A percentile compares a stretch with the other conserved stretches of the same genome.
Evolutionary conservation across 371 early-diverging fungal species (phyloP).

Genomic region (Zopfochytrium polystomum): DNA sequence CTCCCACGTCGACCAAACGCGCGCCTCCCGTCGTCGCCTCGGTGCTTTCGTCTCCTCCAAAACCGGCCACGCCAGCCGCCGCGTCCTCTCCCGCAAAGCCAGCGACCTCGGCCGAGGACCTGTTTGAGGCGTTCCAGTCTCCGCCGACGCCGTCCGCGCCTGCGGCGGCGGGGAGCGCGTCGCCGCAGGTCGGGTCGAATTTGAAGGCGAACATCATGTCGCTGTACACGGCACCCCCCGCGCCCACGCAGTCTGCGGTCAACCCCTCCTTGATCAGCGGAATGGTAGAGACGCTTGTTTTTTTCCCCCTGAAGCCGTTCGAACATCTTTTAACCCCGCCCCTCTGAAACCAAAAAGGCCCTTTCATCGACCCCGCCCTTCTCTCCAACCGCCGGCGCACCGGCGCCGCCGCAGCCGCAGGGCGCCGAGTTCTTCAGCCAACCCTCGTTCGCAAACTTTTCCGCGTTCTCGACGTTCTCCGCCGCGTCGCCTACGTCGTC

Average conservation of each 20-base stretch:
- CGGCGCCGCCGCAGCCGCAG: too few species aligned
- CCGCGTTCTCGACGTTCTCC: background rate
- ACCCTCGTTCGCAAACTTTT: background rate
- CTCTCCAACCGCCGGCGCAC: too few species aligned
- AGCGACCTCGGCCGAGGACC: conserved; percentile 19
- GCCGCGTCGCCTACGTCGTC: background rate
- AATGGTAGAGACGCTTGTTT: too few species aligned
- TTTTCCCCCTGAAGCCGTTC: too few species aligned
- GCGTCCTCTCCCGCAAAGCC: background rate
- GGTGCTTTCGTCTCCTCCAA: background rate
- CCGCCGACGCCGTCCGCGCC: conserved; percentile 11
- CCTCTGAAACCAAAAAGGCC: too few species aligned
- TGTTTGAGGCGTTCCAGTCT: conserved; percentile 37
- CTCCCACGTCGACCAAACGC: background rate
- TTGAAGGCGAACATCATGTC: conserved; percentile 29
- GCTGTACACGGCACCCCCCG: conserved; percentile 20
- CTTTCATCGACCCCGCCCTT: too few species aligned
- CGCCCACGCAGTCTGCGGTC: too few species aligned
- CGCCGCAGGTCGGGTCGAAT: background rate
- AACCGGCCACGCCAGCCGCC: too few species aligned
- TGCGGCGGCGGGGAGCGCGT: background rate
- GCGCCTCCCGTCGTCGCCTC: too few species aligned
- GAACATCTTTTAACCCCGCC: too few species aligned
- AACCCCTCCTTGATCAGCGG: too few species aligned
- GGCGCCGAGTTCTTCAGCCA: background rate